phyloP scores from a whole-genome alignment of 2,329 filamentous ascomycete species.

The Exophiala lecanii-corni region DNA sequence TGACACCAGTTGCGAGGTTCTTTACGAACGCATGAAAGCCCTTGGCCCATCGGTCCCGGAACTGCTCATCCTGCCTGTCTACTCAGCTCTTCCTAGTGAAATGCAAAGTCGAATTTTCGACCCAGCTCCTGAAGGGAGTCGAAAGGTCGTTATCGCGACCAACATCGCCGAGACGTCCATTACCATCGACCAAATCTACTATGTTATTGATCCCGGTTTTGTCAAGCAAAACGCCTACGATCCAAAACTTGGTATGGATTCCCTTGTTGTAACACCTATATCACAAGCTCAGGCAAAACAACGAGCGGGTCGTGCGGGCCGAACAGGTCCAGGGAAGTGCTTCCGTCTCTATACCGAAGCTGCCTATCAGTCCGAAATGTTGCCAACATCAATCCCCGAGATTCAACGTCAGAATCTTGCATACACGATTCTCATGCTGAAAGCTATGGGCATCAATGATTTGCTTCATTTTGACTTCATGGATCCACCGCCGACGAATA shows the following conservation, averaged over 20 bases:
- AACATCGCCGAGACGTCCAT: conserved; percentile 98
- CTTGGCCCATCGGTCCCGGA: conserved; percentile 87
- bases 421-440: conserved; percentile 92
- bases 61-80: conserved; percentile 90
- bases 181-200: conserved; percentile 96
- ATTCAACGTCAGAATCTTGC: conserved; percentile 93
- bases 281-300: conserved; percentile 96
- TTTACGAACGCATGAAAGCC: conserved; percentile 95
- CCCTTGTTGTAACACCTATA: conserved; percentile 89
- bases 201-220: conserved; percentile 94
- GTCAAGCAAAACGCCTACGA: conserved; percentile 98
- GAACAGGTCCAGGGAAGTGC: conserved; percentile 93
- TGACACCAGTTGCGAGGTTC: conserved; percentile 85
- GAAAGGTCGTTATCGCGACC: conserved; percentile 95
- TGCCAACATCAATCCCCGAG: conserved; percentile 91
- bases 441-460: conserved; percentile 99
- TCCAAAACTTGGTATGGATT: conserved; percentile 96
- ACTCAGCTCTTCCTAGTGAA: conserved; percentile 86
- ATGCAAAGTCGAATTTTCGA: conserved; percentile 95
- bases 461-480: conserved; percentile 97
- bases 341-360: conserved; percentile 94
- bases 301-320: conserved; percentile 82
- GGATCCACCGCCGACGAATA: conserved; percentile 96
- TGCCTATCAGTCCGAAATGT: conserved; percentile 93
- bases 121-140: conserved; percentile 74